These are phyloP conservation scores for Candida albicans DNA, from an alignment of 1,139 yeast species.

Conservation along the genomic window DNA sequence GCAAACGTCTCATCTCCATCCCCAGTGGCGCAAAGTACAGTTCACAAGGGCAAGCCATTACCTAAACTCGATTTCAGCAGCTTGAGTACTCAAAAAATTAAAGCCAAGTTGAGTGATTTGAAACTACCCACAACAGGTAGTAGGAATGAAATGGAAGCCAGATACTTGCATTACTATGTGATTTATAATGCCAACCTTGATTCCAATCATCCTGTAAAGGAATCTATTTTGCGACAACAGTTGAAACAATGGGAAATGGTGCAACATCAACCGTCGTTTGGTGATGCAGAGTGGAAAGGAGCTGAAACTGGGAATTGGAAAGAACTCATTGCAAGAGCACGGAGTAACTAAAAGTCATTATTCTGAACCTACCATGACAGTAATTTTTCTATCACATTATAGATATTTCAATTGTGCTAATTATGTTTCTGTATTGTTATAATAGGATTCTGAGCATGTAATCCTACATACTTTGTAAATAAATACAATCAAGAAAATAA, in stretches of 20 bases:
- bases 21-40: background rate
- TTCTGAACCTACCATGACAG: too few relatives aligned
- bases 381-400: too few relatives aligned
- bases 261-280: constrained; percentile 19
- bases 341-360: background rate
- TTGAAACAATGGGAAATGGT: constrained; percentile 67
- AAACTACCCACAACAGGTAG: constrained; percentile 65
- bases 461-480: too few relatives aligned
- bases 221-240: constrained; percentile 52
- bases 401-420: too few relatives aligned
- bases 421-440: too few relatives aligned
- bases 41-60: constrained; percentile 19
- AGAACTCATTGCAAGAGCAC: background rate
- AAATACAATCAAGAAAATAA: too few relatives aligned
- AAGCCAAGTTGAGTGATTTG: constrained; percentile 54
- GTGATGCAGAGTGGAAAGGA: constrained; percentile 9
- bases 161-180: constrained; percentile 79
- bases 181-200: constrained; percentile 84
- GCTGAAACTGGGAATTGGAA: constrained; percentile 16
- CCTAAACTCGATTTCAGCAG: constrained; percentile 65
- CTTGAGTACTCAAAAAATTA: constrained; percentile 59
- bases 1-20: too few relatives aligned
- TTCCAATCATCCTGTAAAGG: constrained; percentile 64
- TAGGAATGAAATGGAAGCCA: constrained; percentile 59
- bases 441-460: too few relatives aligned